Conservation (phyloP, 768 basidiomycete species). For the Sistotremastrum suecicum region DNA sequence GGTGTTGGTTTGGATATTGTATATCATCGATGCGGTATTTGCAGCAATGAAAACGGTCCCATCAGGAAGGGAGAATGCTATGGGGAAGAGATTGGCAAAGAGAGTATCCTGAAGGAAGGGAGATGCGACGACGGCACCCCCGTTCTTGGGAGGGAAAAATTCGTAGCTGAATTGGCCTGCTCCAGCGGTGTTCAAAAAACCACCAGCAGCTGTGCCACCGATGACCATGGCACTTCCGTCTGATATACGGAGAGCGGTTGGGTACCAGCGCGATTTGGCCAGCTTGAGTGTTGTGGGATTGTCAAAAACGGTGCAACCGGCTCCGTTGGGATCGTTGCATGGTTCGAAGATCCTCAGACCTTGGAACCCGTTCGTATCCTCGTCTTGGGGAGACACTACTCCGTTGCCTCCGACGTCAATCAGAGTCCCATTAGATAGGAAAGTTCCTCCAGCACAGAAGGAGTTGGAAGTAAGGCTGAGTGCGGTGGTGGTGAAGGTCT, state of each 20-base stretch:
- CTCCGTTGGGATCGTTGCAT: conserved; percentile 10
- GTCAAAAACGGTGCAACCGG: conserved; percentile 14
- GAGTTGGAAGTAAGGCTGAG: conserved; percentile 17
- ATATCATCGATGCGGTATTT: conserved; percentile 27
- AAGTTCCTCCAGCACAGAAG: conserved; percentile 19
- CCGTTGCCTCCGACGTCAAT: conserved; percentile 62
- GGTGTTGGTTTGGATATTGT: conserved; percentile 24
- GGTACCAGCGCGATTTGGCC: conserved; percentile 1
- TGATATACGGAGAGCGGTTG: conserved; percentile 1
- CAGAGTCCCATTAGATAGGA: conserved; percentile 21
- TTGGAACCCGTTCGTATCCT: no score
- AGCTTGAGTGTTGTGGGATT: not conserved
- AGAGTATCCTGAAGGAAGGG: conserved; percentile 10
- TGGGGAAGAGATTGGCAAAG: conserved; percentile 12
- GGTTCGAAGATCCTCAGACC: conserved; percentile 10
- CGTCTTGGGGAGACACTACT: conserved; percentile 26
- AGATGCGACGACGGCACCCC: conserved; percentile 3
- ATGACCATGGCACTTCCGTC: conserved; percentile 3
- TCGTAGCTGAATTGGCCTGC: conserved; percentile 9
- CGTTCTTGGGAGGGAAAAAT: conserved; percentile 20
- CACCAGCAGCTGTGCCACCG: no score
- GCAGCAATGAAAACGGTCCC: conserved; percentile 28
- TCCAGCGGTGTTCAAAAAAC: no score
- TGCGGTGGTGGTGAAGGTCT: conserved; percentile 9
- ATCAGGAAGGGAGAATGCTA: conserved; percentile 23